phyloP scores from a whole-genome alignment of 768 basidiomycete genomes.

The Naganishia vaughanmartiniae region DNA sequence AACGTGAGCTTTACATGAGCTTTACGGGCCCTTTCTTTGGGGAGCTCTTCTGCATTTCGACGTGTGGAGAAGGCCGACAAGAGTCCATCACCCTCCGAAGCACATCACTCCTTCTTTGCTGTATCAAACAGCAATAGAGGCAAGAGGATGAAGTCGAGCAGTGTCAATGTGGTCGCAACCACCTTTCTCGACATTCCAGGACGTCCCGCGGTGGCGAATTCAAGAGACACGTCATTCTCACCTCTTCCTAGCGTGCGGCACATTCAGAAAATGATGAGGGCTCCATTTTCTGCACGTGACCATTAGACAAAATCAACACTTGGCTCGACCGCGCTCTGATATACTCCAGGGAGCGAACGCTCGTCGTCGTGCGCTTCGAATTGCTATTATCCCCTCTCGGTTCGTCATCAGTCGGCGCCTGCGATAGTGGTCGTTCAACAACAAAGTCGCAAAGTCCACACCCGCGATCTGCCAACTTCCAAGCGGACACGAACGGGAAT shows the following conservation, averaged over 20 bases:
- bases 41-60: background rate
- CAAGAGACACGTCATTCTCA: background rate
- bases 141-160: too few relatives aligned
- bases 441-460: background rate
- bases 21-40: background rate
- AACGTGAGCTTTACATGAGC: background rate
- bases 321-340: background rate
- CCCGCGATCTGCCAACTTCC: background rate
- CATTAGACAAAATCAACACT: background rate
- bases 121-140: too few relatives aligned
- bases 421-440: background rate
- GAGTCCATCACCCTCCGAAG: too few relatives aligned
- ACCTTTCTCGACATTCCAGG: too few relatives aligned
- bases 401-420: background rate
- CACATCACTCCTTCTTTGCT: too few relatives aligned
- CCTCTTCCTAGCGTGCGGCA: background rate
- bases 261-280: background rate
- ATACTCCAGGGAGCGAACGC: background rate
- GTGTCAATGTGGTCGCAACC: too few relatives aligned
- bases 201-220: too few relatives aligned
- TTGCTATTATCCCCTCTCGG: background rate
- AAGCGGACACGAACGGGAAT: conserved; percentile 5
- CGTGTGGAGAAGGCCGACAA: too few relatives aligned
- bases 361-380: background rate
- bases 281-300: background rate